Percentiles rank a stretch among this genome's conserved stretches.
Conservation (phyloP, 192 early-diverging fungal genomes). For the Phycomyces nitens region DNA sequence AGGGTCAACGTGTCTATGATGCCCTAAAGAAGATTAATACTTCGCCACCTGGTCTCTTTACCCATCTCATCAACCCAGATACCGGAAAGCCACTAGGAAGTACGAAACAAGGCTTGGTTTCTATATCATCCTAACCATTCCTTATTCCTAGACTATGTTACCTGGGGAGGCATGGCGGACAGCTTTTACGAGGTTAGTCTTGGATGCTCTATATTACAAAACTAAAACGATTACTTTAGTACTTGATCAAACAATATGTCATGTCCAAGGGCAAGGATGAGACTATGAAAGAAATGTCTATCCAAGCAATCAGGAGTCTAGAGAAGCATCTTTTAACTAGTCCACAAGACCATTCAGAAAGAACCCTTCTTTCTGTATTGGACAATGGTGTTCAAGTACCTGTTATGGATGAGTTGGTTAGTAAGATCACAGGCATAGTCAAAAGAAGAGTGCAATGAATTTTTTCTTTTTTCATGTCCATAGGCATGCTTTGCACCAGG, state of each 20-base stretch:
- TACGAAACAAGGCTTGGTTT: conserved; percentile 5
- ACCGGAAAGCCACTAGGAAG: conserved; percentile 21
- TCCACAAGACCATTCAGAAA: conserved; percentile 7
- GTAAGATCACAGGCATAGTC: background rate
- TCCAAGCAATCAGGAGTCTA: conserved; percentile 17
- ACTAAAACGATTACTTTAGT: conserved; percentile 27
- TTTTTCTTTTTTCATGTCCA: too few relatives aligned
- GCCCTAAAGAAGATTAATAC: conserved; percentile 39
- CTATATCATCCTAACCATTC: background rate
- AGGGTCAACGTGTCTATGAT: conserved; percentile 60
- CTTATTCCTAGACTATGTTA: conserved; percentile 26
- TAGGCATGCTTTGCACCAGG: conserved; percentile 57
- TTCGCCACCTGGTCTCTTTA: conserved; percentile 55
- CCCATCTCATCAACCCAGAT: conserved; percentile 47
- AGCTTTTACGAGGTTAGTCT: conserved; percentile 57
- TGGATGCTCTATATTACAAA: background rate
- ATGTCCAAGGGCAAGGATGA: conserved; percentile 35
- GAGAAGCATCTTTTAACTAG: conserved; percentile 21
- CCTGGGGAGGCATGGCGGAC: conserved; percentile 50
- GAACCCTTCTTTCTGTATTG: conserved; percentile 12
- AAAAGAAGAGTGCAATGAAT: too few relatives aligned
- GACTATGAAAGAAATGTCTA: conserved; percentile 34
- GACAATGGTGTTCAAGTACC: conserved; percentile 3
- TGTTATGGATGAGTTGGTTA: conserved; percentile 25
- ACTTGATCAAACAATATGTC: conserved; percentile 56